Evolutionary conservation across 768 basidiomycete genomes (phyloP).

Genomic region (Lyophyllum atratum): DNA sequence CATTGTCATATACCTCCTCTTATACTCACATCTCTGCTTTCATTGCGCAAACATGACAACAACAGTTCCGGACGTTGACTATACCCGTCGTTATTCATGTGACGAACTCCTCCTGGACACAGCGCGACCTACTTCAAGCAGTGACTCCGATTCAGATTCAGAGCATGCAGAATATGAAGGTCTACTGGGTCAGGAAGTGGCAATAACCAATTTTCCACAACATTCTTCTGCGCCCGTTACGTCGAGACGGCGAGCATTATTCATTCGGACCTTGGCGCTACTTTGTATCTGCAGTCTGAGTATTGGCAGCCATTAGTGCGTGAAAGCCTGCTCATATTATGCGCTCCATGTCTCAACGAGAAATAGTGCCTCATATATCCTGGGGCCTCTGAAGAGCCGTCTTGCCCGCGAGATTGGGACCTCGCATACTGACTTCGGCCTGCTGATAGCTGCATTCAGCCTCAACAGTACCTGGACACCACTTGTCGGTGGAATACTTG

Average conservation of each 20-base stretch:
- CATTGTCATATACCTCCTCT: neutral
- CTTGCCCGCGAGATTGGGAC: constrained; percentile 71
- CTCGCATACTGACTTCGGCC: constrained; percentile 75
- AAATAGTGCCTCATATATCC: constrained; percentile 65
- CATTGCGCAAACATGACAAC: neutral
- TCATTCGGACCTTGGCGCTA: constrained; percentile 62
- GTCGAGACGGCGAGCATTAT: constrained; percentile 34
- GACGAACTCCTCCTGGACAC: constrained; percentile 24
- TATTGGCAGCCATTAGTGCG: constrained; percentile 77
- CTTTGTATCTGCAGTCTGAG: constrained; percentile 74
- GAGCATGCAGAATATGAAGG: constrained; percentile 24
- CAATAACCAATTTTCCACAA: neutral
- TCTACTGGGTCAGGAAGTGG: constrained; percentile 18
- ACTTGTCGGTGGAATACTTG: constrained; percentile 72
- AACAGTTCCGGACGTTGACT: neutral
- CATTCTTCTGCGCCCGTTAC: neutral
- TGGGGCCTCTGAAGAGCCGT: constrained; percentile 78
- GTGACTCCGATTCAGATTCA: constrained; percentile 20
- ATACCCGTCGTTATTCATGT: constrained; percentile 27
- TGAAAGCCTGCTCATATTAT: constrained; percentile 4
- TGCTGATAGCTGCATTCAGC: constrained; percentile 76
- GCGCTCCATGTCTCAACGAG: neutral
- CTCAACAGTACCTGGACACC: constrained; percentile 78
- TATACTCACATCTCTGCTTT: neutral
- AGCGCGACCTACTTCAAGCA: constrained; percentile 5